These are phyloP conservation scores for Globisporangium cederbergense DNA, from an alignment of 352 stramenopile genomes.

Conservation along the genomic window DNA sequence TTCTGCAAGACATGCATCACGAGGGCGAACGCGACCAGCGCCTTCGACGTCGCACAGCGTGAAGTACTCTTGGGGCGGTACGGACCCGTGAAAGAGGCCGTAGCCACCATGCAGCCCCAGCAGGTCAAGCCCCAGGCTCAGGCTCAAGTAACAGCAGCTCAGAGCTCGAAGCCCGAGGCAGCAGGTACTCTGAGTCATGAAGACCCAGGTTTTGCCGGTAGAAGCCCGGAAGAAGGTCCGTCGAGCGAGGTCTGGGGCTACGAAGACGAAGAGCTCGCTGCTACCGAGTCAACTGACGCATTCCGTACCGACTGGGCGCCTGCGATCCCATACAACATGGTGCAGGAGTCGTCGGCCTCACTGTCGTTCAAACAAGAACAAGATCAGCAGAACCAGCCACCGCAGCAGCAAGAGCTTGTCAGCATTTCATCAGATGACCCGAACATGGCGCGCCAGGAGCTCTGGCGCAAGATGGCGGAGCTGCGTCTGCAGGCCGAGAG, in stretches of 20 bases:
- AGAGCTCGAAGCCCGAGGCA: neutral
- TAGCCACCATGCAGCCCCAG: neutral
- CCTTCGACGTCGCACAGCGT: constrained; percentile 20
- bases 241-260: neutral
- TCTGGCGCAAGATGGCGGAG: constrained; percentile 52
- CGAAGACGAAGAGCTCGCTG: neutral
- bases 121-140: neutral
- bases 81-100: neutral
- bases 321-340: constrained; percentile 3
- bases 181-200: neutral
- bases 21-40: constrained; percentile 17
- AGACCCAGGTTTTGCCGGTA: neutral
- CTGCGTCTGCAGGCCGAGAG: constrained; percentile 50
- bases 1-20: constrained; percentile 35
- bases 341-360: neutral
- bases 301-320: neutral
- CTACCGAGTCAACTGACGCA: neutral
- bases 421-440: neutral
- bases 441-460: constrained; percentile 17
- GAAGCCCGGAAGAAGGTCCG: neutral
- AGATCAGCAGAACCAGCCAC: neutral
- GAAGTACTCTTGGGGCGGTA: constrained; percentile 20
- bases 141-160: neutral
- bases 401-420: neutral
- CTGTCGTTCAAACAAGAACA: neutral